Conservation (phyloP, 352 stramenopile species). For the Peronospora farinosa region DNA sequence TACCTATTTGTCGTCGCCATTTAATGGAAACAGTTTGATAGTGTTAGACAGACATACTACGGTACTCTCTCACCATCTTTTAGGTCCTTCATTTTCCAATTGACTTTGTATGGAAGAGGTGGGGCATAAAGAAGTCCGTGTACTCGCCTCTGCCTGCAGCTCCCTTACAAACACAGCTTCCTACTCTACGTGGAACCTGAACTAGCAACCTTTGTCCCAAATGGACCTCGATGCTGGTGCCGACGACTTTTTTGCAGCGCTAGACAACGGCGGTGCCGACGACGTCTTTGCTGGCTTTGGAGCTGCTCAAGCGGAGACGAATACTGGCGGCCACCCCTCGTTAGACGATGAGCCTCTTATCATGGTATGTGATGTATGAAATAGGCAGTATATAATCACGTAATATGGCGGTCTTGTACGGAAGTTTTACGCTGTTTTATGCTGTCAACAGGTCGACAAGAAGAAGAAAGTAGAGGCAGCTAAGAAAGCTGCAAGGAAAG, state of each 20-base stretch:
- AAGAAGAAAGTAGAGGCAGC: conserved; percentile 41
- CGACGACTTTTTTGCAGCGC: conserved; percentile 76
- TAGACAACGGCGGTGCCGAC: conserved; percentile 54
- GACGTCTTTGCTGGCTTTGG: conserved; percentile 57
- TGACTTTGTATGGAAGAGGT: conserved; percentile 20
- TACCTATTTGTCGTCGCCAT: conserved; percentile 1
- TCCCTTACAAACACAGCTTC: conserved; percentile 9
- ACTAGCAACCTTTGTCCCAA: not conserved
- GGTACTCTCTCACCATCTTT: conserved; percentile 2
- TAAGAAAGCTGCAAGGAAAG: conserved; percentile 44
- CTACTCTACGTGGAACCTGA: not conserved
- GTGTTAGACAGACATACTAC: conserved; percentile 8
- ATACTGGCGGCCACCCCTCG: conserved; percentile 6
- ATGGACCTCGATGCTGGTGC: conserved; percentile 77
- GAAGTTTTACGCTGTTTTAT: conserved; percentile 1
- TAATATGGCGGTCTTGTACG: not conserved
- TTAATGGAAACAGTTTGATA: not conserved
- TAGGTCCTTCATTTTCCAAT: conserved; percentile 16
- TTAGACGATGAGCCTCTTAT: conserved; percentile 34
- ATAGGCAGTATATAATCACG: not conserved
- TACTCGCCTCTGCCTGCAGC: conserved; percentile 1
- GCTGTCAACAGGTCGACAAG: conserved; percentile 29
- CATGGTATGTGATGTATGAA: conserved; percentile 13
- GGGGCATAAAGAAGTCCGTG: conserved; percentile 1
- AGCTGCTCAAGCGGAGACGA: conserved; percentile 25